These are phyloP conservation scores for Stygiomarasmius scandens DNA, from an alignment of 1,284 basidiomycete species.

Conservation along the genomic window DNA sequence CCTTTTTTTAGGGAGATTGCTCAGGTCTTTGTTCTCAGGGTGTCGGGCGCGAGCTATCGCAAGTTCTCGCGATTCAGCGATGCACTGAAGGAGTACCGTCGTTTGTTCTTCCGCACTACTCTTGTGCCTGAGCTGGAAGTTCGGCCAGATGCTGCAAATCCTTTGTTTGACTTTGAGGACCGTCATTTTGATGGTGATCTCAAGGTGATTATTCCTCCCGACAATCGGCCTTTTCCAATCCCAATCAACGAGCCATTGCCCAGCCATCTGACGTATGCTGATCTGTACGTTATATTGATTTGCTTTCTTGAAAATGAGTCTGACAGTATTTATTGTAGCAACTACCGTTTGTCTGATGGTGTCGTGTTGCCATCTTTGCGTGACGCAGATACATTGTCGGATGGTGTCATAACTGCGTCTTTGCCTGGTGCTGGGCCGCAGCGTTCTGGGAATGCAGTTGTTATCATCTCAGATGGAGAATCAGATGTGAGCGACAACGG, in stretches of 20 bases:
- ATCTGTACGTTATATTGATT: too few relatives aligned
- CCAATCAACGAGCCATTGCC: not conserved
- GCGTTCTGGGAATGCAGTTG: too few relatives aligned
- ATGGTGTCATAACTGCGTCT: too few relatives aligned
- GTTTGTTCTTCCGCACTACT: not conserved
- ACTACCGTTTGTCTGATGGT: too few relatives aligned
- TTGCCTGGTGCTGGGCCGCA: too few relatives aligned
- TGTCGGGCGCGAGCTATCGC: not conserved
- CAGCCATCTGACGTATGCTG: too few relatives aligned
- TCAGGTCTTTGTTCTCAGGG: not conserved
- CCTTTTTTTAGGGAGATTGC: not conserved
- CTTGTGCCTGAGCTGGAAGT: not conserved
- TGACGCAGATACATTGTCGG: too few relatives aligned
- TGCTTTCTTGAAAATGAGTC: too few relatives aligned
- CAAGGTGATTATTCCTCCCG: not conserved
- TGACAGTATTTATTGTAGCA: too few relatives aligned
- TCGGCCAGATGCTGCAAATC: not conserved
- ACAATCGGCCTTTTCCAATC: not conserved
- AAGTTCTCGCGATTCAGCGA: not conserved
- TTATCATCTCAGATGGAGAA: too few relatives aligned
- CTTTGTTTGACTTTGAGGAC: not conserved
- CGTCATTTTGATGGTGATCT: not conserved
- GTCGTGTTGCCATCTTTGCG: too few relatives aligned
- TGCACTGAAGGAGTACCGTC: not conserved
- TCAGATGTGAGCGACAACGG: too few relatives aligned